Base-by-base conservation (phyloP, 805 yeast genomes). In the Starmerella bombi region DNA sequence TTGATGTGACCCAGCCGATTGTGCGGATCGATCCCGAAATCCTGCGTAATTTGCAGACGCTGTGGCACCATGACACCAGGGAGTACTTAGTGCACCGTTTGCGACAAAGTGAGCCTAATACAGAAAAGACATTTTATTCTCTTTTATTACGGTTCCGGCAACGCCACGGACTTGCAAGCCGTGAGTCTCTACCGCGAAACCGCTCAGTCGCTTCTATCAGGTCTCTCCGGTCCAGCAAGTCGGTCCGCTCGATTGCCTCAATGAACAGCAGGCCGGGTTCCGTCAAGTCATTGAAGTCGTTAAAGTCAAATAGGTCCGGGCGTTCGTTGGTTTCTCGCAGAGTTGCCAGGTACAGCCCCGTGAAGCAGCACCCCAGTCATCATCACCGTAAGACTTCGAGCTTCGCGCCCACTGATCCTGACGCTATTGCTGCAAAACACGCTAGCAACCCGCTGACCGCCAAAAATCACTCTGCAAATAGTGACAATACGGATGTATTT, bases 121-220 rank as follows among this genome's bases (percentile, higher is more conserved):
- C 85, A 1, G 94, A 83, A 52, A 83, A 83, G 65, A 75, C 83
- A 34, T 78, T 83, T 52, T 83, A 83, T 60, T 80, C 80, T 49
- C 60, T 84, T 33, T 64, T 83, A 47, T 64, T 75, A 65, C 72
- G 80, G 49, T 84, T 83, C 59, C 68, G 91, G 46, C 73, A 72
- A 46, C 85, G 79, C 42, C 88, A 80, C 31, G 52, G 53, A 2
- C 40, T 44, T 8, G 31, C 46, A 12, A 40, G 36, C 34, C 42
- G 45, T 6, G 40, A 36, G 4, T 17, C 42, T 5, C 18, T 46
- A 23, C 46, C 50, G 21, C 34, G 44, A 7, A 38, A 42, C 40
- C 38, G 38, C 19, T 48, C 52, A 2, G 31, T 27, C 2, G 45
- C 41, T 4, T 48, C 52, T 5, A 31, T 47, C 16, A 40, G 47